These are phyloP conservation scores for Penicillium cosmopolitanum DNA, from an alignment of 495 filamentous ascomycete genomes.

Conservation along the genomic window DNA sequence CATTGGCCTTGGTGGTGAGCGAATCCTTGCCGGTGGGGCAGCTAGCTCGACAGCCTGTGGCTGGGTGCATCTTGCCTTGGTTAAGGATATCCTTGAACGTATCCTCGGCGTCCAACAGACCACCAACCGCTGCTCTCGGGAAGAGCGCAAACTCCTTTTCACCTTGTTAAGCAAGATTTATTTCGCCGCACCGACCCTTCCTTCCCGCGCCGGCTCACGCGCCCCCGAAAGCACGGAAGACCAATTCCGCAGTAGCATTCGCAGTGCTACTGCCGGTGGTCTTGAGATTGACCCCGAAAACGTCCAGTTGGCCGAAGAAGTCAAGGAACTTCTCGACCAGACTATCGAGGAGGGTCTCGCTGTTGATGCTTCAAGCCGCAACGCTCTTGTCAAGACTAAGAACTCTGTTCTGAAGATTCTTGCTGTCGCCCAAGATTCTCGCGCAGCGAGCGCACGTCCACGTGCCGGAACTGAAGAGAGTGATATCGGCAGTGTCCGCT, in stretches of 20 bases:
- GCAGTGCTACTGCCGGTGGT: slow-evolving; percentile 41
- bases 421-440: slow-evolving; percentile 41
- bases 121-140: slow-evolving; percentile 57
- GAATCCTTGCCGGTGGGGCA: slow-evolving; percentile 54
- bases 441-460: slow-evolving; percentile 35
- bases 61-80: slow-evolving; percentile 55
- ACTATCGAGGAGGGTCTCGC: slow-evolving; percentile 74
- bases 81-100: slow-evolving; percentile 41
- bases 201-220: slow-evolving; percentile 43
- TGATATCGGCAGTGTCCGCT: slow-evolving; percentile 40
- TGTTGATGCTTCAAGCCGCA: slow-evolving; percentile 70
- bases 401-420: slow-evolving; percentile 56
- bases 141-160: slow-evolving; percentile 83
- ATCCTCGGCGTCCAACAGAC: slow-evolving; percentile 35
- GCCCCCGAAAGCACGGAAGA: slow-evolving; percentile 45
- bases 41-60: slow-evolving; percentile 53
- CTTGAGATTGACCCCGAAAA: slow-evolving; percentile 42
- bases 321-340: slow-evolving; percentile 58
- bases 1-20: slow-evolving; percentile 66
- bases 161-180: slow-evolving; percentile 81
- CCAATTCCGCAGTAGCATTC: slow-evolving; percentile 44
- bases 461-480: slow-evolving; percentile 47
- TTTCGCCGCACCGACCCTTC: slow-evolving; percentile 59
- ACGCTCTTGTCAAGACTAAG: slow-evolving; percentile 79
- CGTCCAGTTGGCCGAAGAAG: slow-evolving; percentile 41